Evolutionary conservation across 768 basidiomycete genomes (phyloP), one percentile per base, ranked within the genome.

Genomic region (Sarcodon aspratus): DNA sequence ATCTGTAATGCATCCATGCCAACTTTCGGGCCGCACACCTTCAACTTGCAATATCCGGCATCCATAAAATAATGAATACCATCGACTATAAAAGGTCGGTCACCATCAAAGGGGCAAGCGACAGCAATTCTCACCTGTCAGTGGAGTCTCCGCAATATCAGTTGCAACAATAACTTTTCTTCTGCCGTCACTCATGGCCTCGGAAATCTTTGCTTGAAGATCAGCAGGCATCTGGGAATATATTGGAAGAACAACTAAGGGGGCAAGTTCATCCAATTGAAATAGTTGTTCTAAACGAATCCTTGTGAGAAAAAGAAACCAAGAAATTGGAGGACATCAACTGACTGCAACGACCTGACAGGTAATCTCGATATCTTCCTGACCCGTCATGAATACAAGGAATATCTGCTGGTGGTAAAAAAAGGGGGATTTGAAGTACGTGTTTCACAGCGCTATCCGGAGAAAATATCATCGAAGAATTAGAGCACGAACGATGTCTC

Each of bases 141-240:
- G 66, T 0, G 96, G 98, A 0, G 96, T 99, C 67, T 99, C 96
- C 1, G 96, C 95, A 50, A 98, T 99, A 65, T 99, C 98, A 4
- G 95, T 99, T 0, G 96, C 96, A 1, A 98, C 94, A 53, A 99
- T 93, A 48, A 95, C 92, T 67, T 99, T 99, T 48, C 96, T 72
- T 43, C 96, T 75, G 3, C 96, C 96, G 64, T 99, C 96, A 18
- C 78, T 71, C 0, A 96, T 98, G 7, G 95, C 81, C 50, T 93
- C 86, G 58, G 98, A 98, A 52, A 99, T 99, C 64, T 92, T 95
- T 18, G 96, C 95, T 62, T 99, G 96, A 35, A 99, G 69, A 69
- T 98, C 96, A 6, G 96, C 96, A 9, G 96, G 96, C 96, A 98
- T 98, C 62, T 97, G 95, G 3, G 96, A 98, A 66, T 99, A 98